Base-by-base conservation (phyloP, 73 alveolate genomes). In the Uronychia setigera region DNA sequence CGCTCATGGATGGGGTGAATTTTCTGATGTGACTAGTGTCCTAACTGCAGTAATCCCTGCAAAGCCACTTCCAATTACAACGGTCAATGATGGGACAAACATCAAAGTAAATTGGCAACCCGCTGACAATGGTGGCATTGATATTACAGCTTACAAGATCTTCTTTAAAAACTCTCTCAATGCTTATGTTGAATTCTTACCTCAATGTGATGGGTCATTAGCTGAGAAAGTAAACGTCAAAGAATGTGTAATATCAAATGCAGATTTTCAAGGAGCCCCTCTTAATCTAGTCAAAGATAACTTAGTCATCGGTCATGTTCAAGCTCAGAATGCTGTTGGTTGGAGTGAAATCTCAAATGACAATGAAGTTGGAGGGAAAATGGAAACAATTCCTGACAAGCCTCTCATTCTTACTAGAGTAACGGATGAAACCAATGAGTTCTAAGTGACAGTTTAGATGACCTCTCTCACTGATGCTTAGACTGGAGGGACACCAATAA, bases 41-140 rank as follows among this genome's bases (percentile, higher is more conserved):
- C n/a, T n/a, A n/a, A n/a, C n/a, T n/a, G n/a, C n/a, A n/a, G n/a
- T n/a, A n/a, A n/a, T n/a, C n/a, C n/a, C n/a, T n/a, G n/a, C n/a
- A n/a, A n/a, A n/a, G n/a, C n/a, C n/a, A n/a, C n/a, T n/a, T n/a
- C n/a, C n/a, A n/a, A n/a, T n/a, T n/a, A n/a, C n/a, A n/a, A n/a
- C n/a, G n/a, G n/a, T n/a, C n/a, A n/a, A n/a, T n/a, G n/a, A n/a
- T n/a, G 85, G 35, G 60, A 88, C 84, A 30, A 58, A 33, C 60
- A 81, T 94, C 31, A 74, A 78, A 58, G 92, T 94, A 28, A 32
- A 26, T 5, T 94, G 98, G 98, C 87, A 83, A 59, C 98, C 98
- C 1, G 35, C 31, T 30, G 91, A 88, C 33, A 82, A 88, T 88
- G 94, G 94, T 33, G 88, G 88, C 1, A 80, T 82, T 5, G 83